Conservation (phyloP, 2,329 filamentous ascomycete genomes). For the Metarhizium rileyi region DNA sequence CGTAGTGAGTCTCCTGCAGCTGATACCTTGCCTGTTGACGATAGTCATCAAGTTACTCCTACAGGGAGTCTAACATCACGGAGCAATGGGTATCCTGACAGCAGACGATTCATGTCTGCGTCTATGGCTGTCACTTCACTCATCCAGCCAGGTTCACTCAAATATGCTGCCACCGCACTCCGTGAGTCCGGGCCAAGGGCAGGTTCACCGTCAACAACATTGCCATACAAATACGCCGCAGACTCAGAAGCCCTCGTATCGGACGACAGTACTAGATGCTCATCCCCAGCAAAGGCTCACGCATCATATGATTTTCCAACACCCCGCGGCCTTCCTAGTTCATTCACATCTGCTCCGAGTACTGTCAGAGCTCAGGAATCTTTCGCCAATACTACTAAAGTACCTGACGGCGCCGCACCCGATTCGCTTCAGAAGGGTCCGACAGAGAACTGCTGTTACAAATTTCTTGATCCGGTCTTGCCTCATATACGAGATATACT, state of each 20-base stretch:
- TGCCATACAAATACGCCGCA: slow-evolving; percentile 6
- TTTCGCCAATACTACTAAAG: slow-evolving; percentile 10
- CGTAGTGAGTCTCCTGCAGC: background rate
- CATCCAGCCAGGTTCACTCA: slow-evolving; percentile 12
- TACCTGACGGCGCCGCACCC: slow-evolving; percentile 10
- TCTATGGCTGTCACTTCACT: slow-evolving; percentile 14
- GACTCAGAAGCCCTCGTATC: slow-evolving; percentile 16
- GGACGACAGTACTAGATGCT: slow-evolving; percentile 19
- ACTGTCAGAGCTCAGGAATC: slow-evolving; percentile 10
- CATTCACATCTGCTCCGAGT: slow-evolving; percentile 13
- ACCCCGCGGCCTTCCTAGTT: slow-evolving; percentile 6
- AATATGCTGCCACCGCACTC: slow-evolving; percentile 2
- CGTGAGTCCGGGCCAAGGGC: slow-evolving; percentile 1
- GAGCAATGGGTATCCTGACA: background rate
- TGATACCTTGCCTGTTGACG: background rate
- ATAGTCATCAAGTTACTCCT: background rate
- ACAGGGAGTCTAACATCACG: background rate
- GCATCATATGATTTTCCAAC: slow-evolving; percentile 2
- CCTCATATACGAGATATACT: slow-evolving; percentile 29
- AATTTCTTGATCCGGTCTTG: slow-evolving; percentile 30
- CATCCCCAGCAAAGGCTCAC: slow-evolving; percentile 16
- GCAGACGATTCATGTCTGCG: background rate
- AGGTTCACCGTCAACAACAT: slow-evolving; percentile 1
- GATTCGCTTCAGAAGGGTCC: slow-evolving; percentile 17
- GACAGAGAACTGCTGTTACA: slow-evolving; percentile 26